Evolutionary conservation across 768 basidiomycete species (phyloP), one percentile per base, ranked within the genome.

Genomic region (Russula griseocarnosa): DNA sequence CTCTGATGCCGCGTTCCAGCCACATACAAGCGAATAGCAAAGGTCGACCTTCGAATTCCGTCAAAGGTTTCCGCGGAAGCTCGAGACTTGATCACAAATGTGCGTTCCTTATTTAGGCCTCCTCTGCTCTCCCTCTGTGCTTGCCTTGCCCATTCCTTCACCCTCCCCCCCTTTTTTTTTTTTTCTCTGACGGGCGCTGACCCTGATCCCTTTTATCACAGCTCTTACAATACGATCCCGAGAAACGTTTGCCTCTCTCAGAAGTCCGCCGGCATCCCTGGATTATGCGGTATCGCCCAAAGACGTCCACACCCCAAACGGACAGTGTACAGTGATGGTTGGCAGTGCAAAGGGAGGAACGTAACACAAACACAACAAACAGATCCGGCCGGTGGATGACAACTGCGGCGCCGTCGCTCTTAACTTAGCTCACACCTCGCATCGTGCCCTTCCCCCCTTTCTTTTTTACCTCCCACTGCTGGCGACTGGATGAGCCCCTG

Each of bases 21-120:
- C 46, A 98, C 96, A 0, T 96, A 97, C 74, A 84, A 86, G 59
- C 85, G 94, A 10, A 98, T 98, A 65, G 85, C 88, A 26, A 85
- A 81, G 65, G 92, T 95, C n/a, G 90, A 97, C 71, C 82, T 96
- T 24, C 70, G 68, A 61, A 76, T 79, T 62, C 79, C 80, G 4
- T 34, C 73, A 3, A 74, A 74, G 14, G 72, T 80, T 26, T 77
- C 77, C 3, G 72, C 73, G 0, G 81, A 83, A 57, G 82, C 79
- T 1, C 76, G 73, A 44, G 78, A 80, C 65, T 68, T 83, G 3
- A 83, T 82, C 58, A 71, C 71, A n/a, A 79, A 74, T 69, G 81
- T 79, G 36, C 32, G 65, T 61, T 36, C 26, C 52, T 24, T 63
- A 34, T 10, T n/a, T 20, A n/a, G 26, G 9, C 42, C 11, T 38